Conservation (phyloP, 2,329 filamentous ascomycete genomes). For the Nemania sp. region DNA sequence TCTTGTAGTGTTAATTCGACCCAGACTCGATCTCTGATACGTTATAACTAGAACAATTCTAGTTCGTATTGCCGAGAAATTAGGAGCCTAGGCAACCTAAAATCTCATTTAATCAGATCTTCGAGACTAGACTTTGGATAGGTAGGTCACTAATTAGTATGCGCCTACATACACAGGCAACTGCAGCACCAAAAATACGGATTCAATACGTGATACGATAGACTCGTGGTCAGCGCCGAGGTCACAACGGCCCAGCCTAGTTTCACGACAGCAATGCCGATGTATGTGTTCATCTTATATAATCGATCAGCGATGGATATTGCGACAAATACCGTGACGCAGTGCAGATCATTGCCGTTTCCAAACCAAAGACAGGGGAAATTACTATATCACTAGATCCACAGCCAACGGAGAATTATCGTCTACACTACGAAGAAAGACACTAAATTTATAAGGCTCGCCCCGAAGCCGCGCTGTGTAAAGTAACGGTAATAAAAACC, state of each 20-base stretch:
- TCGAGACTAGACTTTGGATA: background rate
- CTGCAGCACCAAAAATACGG: background rate
- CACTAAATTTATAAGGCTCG: background rate
- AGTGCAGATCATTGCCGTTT: conserved; percentile 17
- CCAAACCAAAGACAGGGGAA: conserved; percentile 1
- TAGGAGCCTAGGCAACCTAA: background rate
- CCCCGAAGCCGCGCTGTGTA: background rate
- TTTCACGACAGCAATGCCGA: background rate
- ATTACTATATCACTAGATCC: conserved; percentile 1
- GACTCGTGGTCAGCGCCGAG: conserved; percentile 10
- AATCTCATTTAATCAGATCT: background rate
- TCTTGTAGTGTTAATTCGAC: background rate
- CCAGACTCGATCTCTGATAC: background rate
- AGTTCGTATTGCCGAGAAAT: conserved; percentile 1
- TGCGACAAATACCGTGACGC: conserved; percentile 3
- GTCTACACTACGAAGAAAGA: background rate
- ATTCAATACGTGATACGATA: conserved; percentile 4
- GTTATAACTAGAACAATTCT: background rate
- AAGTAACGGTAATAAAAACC: background rate
- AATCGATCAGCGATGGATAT: background rate
- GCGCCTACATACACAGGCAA: background rate
- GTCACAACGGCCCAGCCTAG: background rate
- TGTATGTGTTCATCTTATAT: conserved; percentile 1
- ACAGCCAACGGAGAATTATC: conserved; percentile 5
- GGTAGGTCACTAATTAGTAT: background rate